Percentiles rank a stretch among this genome's conserved stretches.
These are phyloP conservation scores for Tylopilus cervinicoccineus DNA, from an alignment of 768 basidiomycete species.

Conservation along the genomic window DNA sequence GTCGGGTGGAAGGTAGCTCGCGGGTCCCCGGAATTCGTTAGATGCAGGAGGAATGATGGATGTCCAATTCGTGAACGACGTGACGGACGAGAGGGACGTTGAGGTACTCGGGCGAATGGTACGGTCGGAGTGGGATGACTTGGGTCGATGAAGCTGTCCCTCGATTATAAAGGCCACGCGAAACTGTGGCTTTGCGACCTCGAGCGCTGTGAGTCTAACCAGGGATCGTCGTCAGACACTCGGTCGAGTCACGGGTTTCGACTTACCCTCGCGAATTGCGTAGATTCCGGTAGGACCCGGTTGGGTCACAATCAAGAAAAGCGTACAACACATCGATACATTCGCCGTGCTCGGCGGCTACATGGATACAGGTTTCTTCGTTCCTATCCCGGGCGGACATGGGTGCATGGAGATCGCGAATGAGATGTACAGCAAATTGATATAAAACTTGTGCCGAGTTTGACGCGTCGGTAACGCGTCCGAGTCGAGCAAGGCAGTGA, in stretches of 20 bases:
- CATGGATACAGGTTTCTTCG: slow-evolving; percentile 75
- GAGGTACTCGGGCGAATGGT: slow-evolving; percentile 46
- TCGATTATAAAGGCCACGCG: slow-evolving; percentile 57
- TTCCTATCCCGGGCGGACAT: slow-evolving; percentile 60
- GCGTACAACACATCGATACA: slow-evolving; percentile 60
- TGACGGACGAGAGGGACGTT: slow-evolving; percentile 45
- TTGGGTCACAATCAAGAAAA: slow-evolving; percentile 62
- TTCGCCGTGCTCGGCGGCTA: slow-evolving; percentile 71
- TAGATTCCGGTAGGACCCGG: slow-evolving; percentile 51
- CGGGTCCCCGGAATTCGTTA: slow-evolving; percentile 30
- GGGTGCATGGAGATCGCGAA: slow-evolving; percentile 66
- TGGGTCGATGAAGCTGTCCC: slow-evolving; percentile 42
- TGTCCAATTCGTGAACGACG: slow-evolving; percentile 39
- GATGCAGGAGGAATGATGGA: slow-evolving; percentile 14
- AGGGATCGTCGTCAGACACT: not conserved
- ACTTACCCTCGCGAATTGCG: slow-evolving; percentile 71
- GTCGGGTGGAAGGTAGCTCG: slow-evolving; percentile 36
- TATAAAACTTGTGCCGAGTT: slow-evolving; percentile 42
- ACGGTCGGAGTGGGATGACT: slow-evolving; percentile 51
- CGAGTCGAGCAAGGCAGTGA: slow-evolving; percentile 55
- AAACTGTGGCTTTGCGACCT: slow-evolving; percentile 66
- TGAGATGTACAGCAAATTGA: slow-evolving; percentile 61
- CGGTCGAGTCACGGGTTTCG: not conserved
- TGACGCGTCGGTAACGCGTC: slow-evolving; percentile 30
- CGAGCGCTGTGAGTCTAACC: slow-evolving; percentile 51